Evolutionary conservation across 257 asterid species (phyloP), one percentile per base, ranked within the genome.

Genomic region (Przewalskia tangutica): DNA sequence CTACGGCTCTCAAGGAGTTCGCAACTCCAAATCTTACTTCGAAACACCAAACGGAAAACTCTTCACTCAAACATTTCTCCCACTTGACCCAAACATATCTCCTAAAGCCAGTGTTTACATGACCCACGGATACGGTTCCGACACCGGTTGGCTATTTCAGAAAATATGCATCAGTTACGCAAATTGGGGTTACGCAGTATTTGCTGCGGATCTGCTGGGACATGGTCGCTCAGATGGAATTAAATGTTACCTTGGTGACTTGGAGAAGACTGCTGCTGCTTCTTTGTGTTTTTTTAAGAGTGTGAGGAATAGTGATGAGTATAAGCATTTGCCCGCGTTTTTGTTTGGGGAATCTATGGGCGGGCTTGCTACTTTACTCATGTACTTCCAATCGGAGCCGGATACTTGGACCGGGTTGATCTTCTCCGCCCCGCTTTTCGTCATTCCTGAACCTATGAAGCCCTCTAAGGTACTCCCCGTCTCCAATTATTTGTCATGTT

Each of bases 71-170:
- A 88, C 93, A 10, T 96, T 96, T 88, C 90, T 90, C 75, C 98
- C 99, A 0, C 84, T 93, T 8, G 92, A 94, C 79, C 90, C 91
- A 17, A 83, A 82, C 79, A 87, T 4, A 2, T 93, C 93, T 51
- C 82, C 92, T 63, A 94, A 94, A 62, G 99, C 83, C 9, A 48
- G 94, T 42, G 98, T 96, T 0, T 92, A 77, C 88, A 96, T 96
- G 99, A 89, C 90, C 75, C 99, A 96, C 88, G 99, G 99, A 2
- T 96, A 96, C 86, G 99, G 98, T 1, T 96, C 99, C 3, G 99
- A 96, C 46, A 80, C 98, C 81, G 91, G 98, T 42, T 96, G 99
- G 99, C 71, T 92, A 77, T 96, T 96, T 86, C 99, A 96, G 90
- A 93, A 91, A 9, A 91, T 96, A 75, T 94, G 98, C 88, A 93